Evolutionary conservation across 2,329 filamentous ascomycete genomes (phyloP), one percentile per base, ranked within the genome.

Genomic region (Hypomyces perniciosus): DNA sequence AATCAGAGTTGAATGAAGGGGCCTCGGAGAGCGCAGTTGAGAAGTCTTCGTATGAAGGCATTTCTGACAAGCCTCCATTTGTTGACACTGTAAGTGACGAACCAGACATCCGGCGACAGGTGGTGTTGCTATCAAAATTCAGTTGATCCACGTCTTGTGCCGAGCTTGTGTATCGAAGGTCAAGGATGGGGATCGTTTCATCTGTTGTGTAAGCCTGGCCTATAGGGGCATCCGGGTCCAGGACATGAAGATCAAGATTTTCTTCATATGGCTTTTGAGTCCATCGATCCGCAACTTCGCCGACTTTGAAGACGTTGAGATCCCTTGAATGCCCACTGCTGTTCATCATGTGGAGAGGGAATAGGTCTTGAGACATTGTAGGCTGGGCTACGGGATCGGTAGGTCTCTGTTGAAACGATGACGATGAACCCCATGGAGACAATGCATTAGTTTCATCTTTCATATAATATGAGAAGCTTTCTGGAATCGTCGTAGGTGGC

Each of bases 11-110:
- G 66, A 85, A 85, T 9, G 84, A 85, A 31, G 82, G 79, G 35
- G 82, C 81, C 56, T 88, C 84, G 6, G 84, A 85, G 51, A 84
- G 67, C 26, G 80, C 75, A 27, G 84, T 72, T 12, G 85, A 83
- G 61, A 86, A 81, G 56, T 90, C 85, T 51, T 90, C 85, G 62
- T 85, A 88, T 4, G 83, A 82, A 45, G 83, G 77, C 65, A 87
- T 80, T 59, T 88, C 85, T 5, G 83, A 85, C 39, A 86, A 71
- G 26, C 75, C 76, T 26, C 83, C 78, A 39, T 78, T 78, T 1
- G 80, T 87, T 12, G 85, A 88, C 69, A 88, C 78, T 37, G 84
- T 86, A 61, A 87, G 86, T 1, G 85, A 88, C 2, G 85, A 88
- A 44, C 84, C 84, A 20, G 85, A 88, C 73, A 87, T 79, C 54